These are phyloP conservation scores for Gentiana dahurica DNA, from an alignment of 257 asterid species.

Conservation along the genomic window DNA sequence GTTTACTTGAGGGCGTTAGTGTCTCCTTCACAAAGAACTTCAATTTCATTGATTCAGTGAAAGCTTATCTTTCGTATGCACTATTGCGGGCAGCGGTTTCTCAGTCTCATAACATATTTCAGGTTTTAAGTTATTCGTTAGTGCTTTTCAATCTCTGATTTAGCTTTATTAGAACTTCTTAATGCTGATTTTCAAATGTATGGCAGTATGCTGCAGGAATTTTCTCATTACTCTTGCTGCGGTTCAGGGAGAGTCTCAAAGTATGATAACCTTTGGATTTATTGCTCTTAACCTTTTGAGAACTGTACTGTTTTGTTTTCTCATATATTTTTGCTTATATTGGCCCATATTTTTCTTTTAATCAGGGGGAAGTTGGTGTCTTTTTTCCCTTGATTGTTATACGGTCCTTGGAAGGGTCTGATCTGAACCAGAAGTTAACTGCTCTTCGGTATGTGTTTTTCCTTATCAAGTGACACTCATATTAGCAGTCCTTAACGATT, in stretches of 20 bases:
- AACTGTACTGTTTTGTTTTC: constrained; percentile 7
- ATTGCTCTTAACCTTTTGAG: constrained; percentile 10
- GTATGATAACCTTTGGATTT: constrained; percentile 25
- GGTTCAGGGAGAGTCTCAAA: constrained; percentile 91
- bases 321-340: neutral
- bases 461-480: constrained; percentile 11
- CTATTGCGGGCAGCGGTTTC: constrained; percentile 85
- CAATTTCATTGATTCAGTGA: constrained; percentile 76
- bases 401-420: constrained; percentile 80
- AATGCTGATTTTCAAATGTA: constrained; percentile 3
- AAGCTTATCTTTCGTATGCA: constrained; percentile 90
- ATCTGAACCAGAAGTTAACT: constrained; percentile 61
- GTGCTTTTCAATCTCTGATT: constrained; percentile 7
- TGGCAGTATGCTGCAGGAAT: constrained; percentile 87
- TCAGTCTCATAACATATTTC: constrained; percentile 60
- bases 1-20: constrained; percentile 80
- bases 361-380: constrained; percentile 92
- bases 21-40: constrained; percentile 65
- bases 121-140: constrained; percentile 35
- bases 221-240: constrained; percentile 71
- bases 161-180: constrained; percentile 1
- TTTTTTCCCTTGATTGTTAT: constrained; percentile 90
- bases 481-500: constrained; percentile 10
- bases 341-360: constrained; percentile 9
- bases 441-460: constrained; percentile 70